Evolutionary conservation across 169 alveolate species (phyloP), one percentile per base, ranked within the genome.

Genomic region (Eimeria tenella): DNA sequence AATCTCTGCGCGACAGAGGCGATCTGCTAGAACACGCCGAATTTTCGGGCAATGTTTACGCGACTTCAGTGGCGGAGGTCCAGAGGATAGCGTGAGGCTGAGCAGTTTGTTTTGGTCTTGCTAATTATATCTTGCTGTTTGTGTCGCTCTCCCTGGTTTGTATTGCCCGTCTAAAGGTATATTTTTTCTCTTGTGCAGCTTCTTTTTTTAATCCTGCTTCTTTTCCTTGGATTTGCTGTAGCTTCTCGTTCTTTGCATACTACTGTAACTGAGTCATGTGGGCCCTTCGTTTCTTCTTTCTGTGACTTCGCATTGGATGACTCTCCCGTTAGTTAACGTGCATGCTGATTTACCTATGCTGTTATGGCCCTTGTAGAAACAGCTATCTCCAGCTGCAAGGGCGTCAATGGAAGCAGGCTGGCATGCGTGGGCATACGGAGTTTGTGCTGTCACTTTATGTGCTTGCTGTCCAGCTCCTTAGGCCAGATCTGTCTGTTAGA

Each of bases 401-500:
- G 70, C 70, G 23, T 4, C n/a, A 60, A n/a, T 15, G 6, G 70
- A 15, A 60, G 70, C 70, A 60, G 19, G 23, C 7, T 15, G 17
- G 23, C 70, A 70, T 70, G 42, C 11, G 55, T 8, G 11, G 15
- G 70, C 5, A 55, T 79, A 55, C 49, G 71, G 13, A 19, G 19
- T 8, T 55, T 17, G 8, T 8, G 21, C 73, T 79, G 52, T 53
- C 21, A 3, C 1, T 11, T 70, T n/a, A n/a, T 70, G 19, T 53
- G 60, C 50, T 9, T 68, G 1, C 15, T 31, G 58, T 55, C 8
- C 83, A 86, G 95, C 49, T 52, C 74, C 23, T 31, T 70, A 19
- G 96, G 97, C 65, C 94, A 96, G 83, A 93, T 96, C 65, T 95
- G 97, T 21, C 60, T 96, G 62, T 81, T 97, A 8, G 98, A 96